Evolutionary conservation across 345 rosid genomes (phyloP).

Genomic region (Pistacia integerrima): DNA sequence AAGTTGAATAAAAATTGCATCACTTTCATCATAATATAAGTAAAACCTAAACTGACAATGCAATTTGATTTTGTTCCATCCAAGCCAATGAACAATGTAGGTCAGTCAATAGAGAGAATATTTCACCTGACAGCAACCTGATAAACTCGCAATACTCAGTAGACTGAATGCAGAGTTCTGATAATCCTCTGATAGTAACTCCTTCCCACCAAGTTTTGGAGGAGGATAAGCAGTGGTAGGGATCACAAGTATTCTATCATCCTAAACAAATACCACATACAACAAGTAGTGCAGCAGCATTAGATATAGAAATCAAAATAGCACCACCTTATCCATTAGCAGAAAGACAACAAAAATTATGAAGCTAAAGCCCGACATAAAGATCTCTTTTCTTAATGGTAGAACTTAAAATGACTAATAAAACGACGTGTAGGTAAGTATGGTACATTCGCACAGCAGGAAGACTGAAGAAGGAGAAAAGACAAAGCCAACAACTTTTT

Average conservation of each 20-base stretch:
- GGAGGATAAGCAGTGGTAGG: slow-evolving; percentile 80
- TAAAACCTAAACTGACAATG: not conserved
- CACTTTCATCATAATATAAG: not conserved
- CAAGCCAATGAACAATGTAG: not conserved
- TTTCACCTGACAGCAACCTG: slow-evolving; percentile 96
- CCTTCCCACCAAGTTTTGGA: slow-evolving; percentile 87
- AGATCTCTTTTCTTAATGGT: not conserved
- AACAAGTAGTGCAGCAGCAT: slow-evolving; percentile 10
- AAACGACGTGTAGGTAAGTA: not conserved
- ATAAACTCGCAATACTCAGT: slow-evolving; percentile 84
- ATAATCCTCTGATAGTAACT: slow-evolving; percentile 71
- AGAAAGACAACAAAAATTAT: not conserved
- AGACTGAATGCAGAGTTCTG: slow-evolving; percentile 56
- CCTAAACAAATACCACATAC: slow-evolving; percentile 42
- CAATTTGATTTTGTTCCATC: not conserved
- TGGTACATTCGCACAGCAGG: not conserved
- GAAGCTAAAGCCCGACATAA: not conserved
- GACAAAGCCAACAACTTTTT: not conserved
- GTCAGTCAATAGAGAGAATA: not conserved
- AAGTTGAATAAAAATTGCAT: slow-evolving; percentile 6
- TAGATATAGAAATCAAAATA: slow-evolving; percentile 6
- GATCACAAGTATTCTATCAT: slow-evolving; percentile 85
- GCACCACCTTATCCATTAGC: not conserved
- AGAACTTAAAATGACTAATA: not conserved
- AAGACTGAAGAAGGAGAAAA: not conserved